Base-by-base conservation (phyloP, 2,329 filamentous ascomycete genomes). In the Ilyonectria mors-panacis region DNA sequence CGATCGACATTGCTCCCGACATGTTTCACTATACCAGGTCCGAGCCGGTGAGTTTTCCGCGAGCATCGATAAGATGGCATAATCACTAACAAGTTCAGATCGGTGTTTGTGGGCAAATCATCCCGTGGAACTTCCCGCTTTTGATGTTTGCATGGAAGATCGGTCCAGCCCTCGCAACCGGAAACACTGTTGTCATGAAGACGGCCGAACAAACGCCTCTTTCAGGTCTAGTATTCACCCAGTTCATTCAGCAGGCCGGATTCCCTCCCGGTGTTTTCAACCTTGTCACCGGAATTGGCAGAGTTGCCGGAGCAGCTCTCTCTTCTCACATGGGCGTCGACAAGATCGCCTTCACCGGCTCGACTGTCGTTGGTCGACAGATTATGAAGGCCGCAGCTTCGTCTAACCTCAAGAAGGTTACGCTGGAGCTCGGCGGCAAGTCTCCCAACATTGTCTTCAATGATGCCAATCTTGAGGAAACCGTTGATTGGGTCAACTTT, bases 1-100 rank as follows among this genome's bases (percentile, higher is more conserved):
- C 93, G 50, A 89, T 94, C 70, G 92, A 95, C 74, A 92, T 92
- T 70, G 84, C 87, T 73, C 86, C 87, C 53, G 90, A 92, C 64
- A 92, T 90, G 78, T 92, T 95, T 83, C 90, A 92, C 84, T 93
- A 94, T 84, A 93, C 92, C 67, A 82, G 91, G 75, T 89, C 89
- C 73, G 92, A 95, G 85, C 92, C 93, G 12, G 57, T 59, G 26
- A 23, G 57, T 51, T 39, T 15, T 2, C 12, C 37, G 2, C 15
- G 2, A 15, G n/a, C 3, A 9, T 19, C 12, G 10, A 26, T 19
- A n/a, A 1, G 17, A 9, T 12, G 9, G 6, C 3, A 8, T n/a
- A 51, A 4, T 44, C 15, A 28, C 13, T 56, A 17, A 42, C 26
- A 15, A 23, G 8, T 4, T 12, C 37, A 56, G 53, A 21, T 56